Percentiles rank a stretch among this genome's conserved stretches.
phyloP scores from a whole-genome alignment of 805 yeast genomes.

The Ogataea populi-albae region DNA sequence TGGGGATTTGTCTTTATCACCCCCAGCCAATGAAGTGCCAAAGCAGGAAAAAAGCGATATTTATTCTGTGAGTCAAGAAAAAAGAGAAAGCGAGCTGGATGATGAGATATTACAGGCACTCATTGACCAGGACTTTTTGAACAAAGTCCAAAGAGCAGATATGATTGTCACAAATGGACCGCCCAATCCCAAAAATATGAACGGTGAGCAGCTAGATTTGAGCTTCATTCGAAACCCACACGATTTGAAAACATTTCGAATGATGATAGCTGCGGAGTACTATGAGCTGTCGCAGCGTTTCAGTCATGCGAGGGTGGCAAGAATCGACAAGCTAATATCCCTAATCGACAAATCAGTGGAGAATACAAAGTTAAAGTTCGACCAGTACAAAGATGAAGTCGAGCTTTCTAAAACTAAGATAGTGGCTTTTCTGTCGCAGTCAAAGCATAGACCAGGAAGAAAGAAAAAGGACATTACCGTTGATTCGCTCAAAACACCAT shows the following conservation, averaged over 20 bases:
- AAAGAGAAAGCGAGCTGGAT: constrained; percentile 8
- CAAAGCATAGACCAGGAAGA: constrained; percentile 7
- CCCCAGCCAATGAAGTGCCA: not conserved
- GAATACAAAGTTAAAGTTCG: constrained; percentile 20
- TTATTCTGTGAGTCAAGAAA: not conserved
- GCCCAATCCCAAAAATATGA: not conserved
- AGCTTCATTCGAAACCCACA: constrained; percentile 14
- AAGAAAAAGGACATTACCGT: constrained; percentile 6
- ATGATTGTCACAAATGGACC: constrained; percentile 2
- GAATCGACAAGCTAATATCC: constrained; percentile 33
- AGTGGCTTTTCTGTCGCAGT: constrained; percentile 8
- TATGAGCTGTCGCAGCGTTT: constrained; percentile 30
- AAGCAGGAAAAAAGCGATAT: constrained; percentile 2
- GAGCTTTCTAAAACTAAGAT: constrained; percentile 8
- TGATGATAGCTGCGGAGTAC: constrained; percentile 31
- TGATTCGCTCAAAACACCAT: constrained; percentile 8
- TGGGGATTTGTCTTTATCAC: too few species aligned
- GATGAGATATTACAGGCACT: constrained; percentile 6
- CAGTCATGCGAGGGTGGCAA: constrained; percentile 26
- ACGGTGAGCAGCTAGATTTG: constrained; percentile 6
- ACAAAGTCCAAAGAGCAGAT: constrained; percentile 10
- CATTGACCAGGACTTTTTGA: constrained; percentile 9
- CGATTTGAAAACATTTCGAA: constrained; percentile 19
- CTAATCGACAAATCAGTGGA: constrained; percentile 31
- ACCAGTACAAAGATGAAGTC: constrained; percentile 16